Base-by-base conservation (phyloP, 768 basidiomycete species). In the Lentinus brumalis region DNA sequence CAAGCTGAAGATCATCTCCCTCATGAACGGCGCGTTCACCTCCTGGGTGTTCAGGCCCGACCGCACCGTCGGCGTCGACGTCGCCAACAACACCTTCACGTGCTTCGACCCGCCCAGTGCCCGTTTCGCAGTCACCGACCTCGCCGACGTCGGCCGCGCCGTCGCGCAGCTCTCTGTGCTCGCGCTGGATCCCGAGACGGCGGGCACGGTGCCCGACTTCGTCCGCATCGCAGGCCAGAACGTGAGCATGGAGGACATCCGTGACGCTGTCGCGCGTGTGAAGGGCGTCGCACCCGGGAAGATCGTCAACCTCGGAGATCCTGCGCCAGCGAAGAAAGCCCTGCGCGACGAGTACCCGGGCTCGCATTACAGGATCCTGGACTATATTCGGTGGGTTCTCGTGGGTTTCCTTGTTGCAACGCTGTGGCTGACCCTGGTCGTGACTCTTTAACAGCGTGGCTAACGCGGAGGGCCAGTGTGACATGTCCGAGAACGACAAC, bases 21-120 rank as follows among this genome's bases (percentile, higher is more conserved):
- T 65, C 14, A 60, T 59, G 38, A 41, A 35, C n/a, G 57, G 66
- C 26, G 15, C 57, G 11, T 62, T 67, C 52, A 39, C 65, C 4
- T 56, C 61, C 12, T 29, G 18, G 29, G 5, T 45, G 11, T 7
- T 32, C 42, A 16, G 26, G 15, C 42, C 32, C 14, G 18, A 29
- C 26, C n/a, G 15, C 57, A 21, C 50, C 69, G 67, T 60, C 45
- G 68, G 68, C 30, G 55, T 71, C 44, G 68, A 71, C 54, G 53
- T 58, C 45, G 58, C 50, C 35, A 64, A 61, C 15, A 52, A 60
- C 56, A 45, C 30, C 12, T 67, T 56, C 60, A 68, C 58, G 16
- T 50, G 40, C 26, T 50, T 64, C 21, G 68, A 68, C 40, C 51
- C 68, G 9, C 53, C 64, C 18, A 58, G 38, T 31, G 41, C 51